Evolutionary conservation across 345 rosid genomes (phyloP).

Genomic region (Syzygium aqueum): DNA sequence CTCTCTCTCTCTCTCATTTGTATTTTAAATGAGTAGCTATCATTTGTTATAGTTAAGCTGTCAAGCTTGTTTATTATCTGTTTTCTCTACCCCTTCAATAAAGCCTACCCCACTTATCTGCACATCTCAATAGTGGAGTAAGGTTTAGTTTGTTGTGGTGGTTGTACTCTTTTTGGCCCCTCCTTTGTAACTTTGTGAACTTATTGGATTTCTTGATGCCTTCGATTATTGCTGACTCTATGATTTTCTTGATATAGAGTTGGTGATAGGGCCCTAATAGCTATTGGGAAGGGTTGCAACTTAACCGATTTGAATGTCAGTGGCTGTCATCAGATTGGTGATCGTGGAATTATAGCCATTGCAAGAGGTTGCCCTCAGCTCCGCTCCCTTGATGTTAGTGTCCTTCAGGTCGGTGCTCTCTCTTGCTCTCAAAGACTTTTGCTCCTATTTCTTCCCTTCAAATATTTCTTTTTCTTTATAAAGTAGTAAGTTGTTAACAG

Average conservation of each 20-base stretch:
- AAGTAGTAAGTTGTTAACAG: not conserved
- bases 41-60: not conserved
- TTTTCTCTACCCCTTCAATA: not conserved
- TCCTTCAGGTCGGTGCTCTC: constrained; percentile 53
- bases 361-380: constrained; percentile 84
- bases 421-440: not conserved
- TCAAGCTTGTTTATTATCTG: not conserved
- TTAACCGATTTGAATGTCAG: constrained; percentile 69
- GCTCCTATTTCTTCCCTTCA: not conserved
- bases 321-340: constrained; percentile 79
- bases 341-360: constrained; percentile 75
- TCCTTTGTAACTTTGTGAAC: not conserved
- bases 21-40: not conserved
- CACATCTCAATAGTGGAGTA: not conserved
- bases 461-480: not conserved
- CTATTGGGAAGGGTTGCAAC: constrained; percentile 73
- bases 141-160: not conserved
- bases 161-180: not conserved
- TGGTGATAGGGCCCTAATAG: constrained; percentile 66
- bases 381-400: constrained; percentile 66
- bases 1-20: not conserved
- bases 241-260: constrained; percentile 34
- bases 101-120: not conserved
- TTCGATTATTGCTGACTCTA: not conserved
- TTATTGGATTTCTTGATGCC: not conserved